Evolutionary conservation across 1,139 yeast species (phyloP), one percentile per base, ranked within the genome.

Genomic region (Suhomyces choctaworum): DNA sequence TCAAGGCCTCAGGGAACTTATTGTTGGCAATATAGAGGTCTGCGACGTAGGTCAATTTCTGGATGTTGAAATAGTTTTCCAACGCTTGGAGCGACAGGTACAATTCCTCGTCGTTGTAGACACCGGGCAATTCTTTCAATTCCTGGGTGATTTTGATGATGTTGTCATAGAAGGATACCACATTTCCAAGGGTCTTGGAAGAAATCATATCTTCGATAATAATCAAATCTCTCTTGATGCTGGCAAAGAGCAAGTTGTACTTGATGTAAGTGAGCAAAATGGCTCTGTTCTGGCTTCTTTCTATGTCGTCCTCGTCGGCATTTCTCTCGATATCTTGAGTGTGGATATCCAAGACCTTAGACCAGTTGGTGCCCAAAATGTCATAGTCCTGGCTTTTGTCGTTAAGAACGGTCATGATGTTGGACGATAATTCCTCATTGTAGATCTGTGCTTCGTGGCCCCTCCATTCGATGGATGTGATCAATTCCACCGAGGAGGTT

Each of bases 91-190:
- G 65, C 9, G 85, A 76, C 12, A 63, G 60, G 44, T 65, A 57
- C 37, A 90, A 68, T 22, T 75, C 82, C 37, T 85, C 94, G 52
- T 88, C 96, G 40, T 86, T 85, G 53, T 83, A 80, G 15, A 90
- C 95, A 69, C 97, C 97, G 0, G 97, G 96, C 36, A 90, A 70
- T 42, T 87, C 95, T 51, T 75, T 69, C 32, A 88, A 60, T 47
- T 83, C 82, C 5, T 62, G 62, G 19, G 82, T 59, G 23, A 78
- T 72, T 21, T 65, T 33, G 13, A 73, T 54, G 32, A 80, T 72
- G 10, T 72, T 65, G 38, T 69, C 74, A 47, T 69, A 76, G 35
- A 80, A 58, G 42, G 81, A 71, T 29, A 70, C 56, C 5, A 64
- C 58, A 45, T 78, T 82, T 37, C 71, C 68, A 41, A 66, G 58